Evolutionary conservation across 2,329 filamentous ascomycete genomes (phyloP).

Genomic region (Bisporella sp.): DNA sequence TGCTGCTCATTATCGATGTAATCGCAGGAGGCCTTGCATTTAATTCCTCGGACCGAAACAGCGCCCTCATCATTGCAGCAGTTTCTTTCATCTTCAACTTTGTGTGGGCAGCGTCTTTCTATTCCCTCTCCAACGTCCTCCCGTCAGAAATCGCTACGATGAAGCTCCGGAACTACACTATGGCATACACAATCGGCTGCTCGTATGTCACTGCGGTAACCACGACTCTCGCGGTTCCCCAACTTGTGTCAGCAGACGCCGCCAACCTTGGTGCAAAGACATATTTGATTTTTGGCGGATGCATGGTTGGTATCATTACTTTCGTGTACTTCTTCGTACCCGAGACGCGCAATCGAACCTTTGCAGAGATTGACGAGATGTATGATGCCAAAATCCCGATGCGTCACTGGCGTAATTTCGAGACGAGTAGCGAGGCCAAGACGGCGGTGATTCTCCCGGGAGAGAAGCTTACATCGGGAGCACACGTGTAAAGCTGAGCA

Average conservation of each 20-base stretch:
- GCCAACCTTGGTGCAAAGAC: slow-evolving; percentile 1
- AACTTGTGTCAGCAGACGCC: slow-evolving; percentile 17
- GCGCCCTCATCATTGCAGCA: background rate
- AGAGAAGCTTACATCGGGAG: too few species aligned
- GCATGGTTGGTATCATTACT: slow-evolving; percentile 30
- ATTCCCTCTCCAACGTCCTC: slow-evolving; percentile 7
- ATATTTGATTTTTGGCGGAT: slow-evolving; percentile 31
- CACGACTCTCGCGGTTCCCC: slow-evolving; percentile 32
- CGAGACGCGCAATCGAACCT: slow-evolving; percentile 34
- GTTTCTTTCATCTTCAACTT: background rate
- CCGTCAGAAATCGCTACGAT: slow-evolving; percentile 31
- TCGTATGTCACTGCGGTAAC: slow-evolving; percentile 31
- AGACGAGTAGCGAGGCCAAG: too few species aligned
- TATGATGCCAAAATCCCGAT: slow-evolving; percentile 29
- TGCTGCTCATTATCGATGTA: background rate
- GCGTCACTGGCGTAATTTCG: slow-evolving; percentile 15
- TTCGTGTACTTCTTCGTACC: slow-evolving; percentile 33
- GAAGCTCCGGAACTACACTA: slow-evolving; percentile 30
- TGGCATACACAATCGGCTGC: slow-evolving; percentile 31
- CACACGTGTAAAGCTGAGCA: too few species aligned
- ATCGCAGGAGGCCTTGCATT: background rate
- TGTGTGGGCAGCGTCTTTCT: background rate
- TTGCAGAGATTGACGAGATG: slow-evolving; percentile 38
- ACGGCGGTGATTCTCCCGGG: too few species aligned
- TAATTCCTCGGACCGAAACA: background rate